Base-by-base conservation (phyloP, 2,329 filamentous ascomycete genomes). In the Hymenotorrendiella dingleyae region DNA sequence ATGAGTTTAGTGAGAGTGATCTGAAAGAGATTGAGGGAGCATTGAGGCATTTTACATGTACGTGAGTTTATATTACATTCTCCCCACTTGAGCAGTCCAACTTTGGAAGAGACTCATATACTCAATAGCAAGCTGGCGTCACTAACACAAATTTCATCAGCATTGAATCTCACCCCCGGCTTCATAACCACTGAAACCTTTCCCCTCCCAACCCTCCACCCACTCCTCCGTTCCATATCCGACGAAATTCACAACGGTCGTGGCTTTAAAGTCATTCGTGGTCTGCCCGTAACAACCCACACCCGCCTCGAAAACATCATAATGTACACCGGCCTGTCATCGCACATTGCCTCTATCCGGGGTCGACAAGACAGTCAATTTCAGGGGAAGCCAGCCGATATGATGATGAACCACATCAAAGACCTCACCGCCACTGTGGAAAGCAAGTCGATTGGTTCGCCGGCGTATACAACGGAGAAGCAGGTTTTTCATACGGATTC, bases 371-470 rank as follows among this genome's bases (percentile, higher is more conserved):
- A 69, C 53, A 63, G 63, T 37, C 64, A 64, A 16, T 23, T 53
- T 6, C 51, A 69, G 2, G 72, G 70, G 12, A 50, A 63, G n/a
- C 63, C 65, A 0, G 70, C 70, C 1, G 73, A 76, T 33, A 71
- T 76, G 0, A 70, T 78, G 5, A 58, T 79, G 2, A 65, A 70
- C 3, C 80, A 84, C 48, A 78, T 84, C 62, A 83, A 78, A 57
- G 79, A 85, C 49, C 64, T 84, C 6, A 67, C 61, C 1, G 56
- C 58, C 9, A 55, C 64, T 2, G 50, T 59, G 8, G 59, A 62
- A 6, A 55, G 59, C 4, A 57, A 54, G 20, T 62, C 64, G 3
- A 80, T 82, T 36, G 75, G 76, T 2, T 69, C 71, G 1, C 76
- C 76, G 0, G 74, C 76, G 0, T 80, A 78, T 57, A 80, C 76